These are phyloP conservation scores for Spergularia marina DNA, from an alignment of 148 eudicot species.

Conservation along the genomic window DNA sequence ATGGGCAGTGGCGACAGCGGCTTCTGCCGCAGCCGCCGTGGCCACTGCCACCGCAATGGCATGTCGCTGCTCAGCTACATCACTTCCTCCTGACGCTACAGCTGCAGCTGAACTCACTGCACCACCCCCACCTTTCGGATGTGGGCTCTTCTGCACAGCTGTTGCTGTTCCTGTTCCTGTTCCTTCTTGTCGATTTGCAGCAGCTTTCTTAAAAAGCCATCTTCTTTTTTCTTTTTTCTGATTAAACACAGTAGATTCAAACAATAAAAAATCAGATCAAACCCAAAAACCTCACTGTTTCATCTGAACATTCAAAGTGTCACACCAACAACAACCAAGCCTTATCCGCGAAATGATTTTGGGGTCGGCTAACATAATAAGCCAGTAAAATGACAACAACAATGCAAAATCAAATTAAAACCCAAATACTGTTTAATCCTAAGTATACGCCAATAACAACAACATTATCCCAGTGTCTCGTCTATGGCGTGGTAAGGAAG, in stretches of 20 bases:
- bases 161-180: not conserved
- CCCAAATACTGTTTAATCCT: too few relatives aligned
- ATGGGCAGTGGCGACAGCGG: slow-evolving; percentile 58
- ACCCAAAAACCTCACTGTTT: not conserved
- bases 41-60: slow-evolving; percentile 73
- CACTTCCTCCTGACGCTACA: slow-evolving; percentile 9
- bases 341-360: too few relatives aligned
- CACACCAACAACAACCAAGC: too few relatives aligned
- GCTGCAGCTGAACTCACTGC: not conserved
- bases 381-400: too few relatives aligned
- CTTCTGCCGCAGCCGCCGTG: slow-evolving; percentile 60
- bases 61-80: slow-evolving; percentile 43
- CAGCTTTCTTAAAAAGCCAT: slow-evolving; percentile 67
- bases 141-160: slow-evolving; percentile 28
- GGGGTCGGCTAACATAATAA: too few relatives aligned
- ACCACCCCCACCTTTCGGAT: slow-evolving; percentile 8
- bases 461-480: too few relatives aligned
- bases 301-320: too few relatives aligned
- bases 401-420: too few relatives aligned
- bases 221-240: slow-evolving; percentile 69
- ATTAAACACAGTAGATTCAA: not conserved
- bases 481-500: too few relatives aligned
- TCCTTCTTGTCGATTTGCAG: slow-evolving; percentile 29
- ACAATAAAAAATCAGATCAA: not conserved
- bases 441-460: too few relatives aligned